Evolutionary conservation across 106 monocot species (phyloP).

Genomic region (Acorus gramineus): DNA sequence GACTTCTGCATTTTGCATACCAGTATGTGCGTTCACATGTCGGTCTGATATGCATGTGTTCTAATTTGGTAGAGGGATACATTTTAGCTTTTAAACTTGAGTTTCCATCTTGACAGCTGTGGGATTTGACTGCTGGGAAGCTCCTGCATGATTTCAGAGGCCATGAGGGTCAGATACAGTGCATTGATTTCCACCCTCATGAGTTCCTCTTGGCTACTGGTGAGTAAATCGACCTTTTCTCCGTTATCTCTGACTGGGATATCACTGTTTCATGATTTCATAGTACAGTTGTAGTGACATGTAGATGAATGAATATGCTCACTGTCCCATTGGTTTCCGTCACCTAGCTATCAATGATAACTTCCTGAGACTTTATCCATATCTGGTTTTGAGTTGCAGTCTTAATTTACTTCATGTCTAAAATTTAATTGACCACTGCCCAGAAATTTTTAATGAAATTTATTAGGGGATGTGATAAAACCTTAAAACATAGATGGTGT

Average conservation of each 20-base stretch:
- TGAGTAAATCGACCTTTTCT: slow-evolving; percentile 7
- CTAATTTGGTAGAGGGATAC: not conserved
- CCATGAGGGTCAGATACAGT: slow-evolving; percentile 91
- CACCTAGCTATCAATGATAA: not conserved
- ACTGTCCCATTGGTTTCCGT: too few relatives aligned
- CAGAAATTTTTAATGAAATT: not conserved
- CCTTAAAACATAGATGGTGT: too few relatives aligned
- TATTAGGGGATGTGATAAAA: too few relatives aligned
- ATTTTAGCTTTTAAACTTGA: not conserved
- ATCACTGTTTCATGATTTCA: not conserved
- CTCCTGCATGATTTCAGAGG: slow-evolving; percentile 86
- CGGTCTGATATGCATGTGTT: not conserved
- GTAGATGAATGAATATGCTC: not conserved
- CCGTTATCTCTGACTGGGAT: not conserved
- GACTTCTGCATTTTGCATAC: not conserved
- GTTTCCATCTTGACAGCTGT: slow-evolving; percentile 36
- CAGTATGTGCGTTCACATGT: not conserved
- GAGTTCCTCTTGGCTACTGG: slow-evolving; percentile 98
- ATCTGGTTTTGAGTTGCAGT: not conserved
- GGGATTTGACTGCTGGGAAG: slow-evolving; percentile 98
- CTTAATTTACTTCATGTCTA: not conserved
- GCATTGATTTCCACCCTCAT: slow-evolving; percentile 97
- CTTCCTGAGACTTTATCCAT: not conserved
- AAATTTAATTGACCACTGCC: not conserved
- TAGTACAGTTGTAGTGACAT: not conserved